A percentile compares a stretch with the other conserved stretches of the same genome.
phyloP scores from a whole-genome alignment of 208 protist genomes.

The Leishmania martiniquensis region DNA sequence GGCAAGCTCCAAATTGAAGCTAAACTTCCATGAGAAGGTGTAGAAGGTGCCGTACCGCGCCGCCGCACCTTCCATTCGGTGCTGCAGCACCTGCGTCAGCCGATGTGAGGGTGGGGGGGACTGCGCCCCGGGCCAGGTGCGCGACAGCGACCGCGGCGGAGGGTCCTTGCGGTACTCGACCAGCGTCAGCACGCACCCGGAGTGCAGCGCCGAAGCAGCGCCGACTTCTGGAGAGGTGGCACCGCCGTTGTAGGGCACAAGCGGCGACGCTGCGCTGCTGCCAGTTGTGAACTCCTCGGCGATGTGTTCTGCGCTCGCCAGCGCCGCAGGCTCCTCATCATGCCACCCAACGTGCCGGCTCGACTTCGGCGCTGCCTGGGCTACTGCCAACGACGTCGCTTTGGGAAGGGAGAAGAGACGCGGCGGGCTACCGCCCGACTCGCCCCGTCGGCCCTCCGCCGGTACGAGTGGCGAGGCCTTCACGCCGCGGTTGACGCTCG shows the following conservation, averaged over 20 bases:
- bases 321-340: constrained; percentile 3
- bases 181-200: constrained; percentile 27
- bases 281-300: neutral
- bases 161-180: constrained; percentile 28
- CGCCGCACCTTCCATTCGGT: constrained; percentile 25
- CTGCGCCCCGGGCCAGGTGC: constrained; percentile 19
- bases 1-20: constrained; percentile 62
- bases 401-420: too few relatives aligned
- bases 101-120: constrained; percentile 21
- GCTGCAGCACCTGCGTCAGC: constrained; percentile 36
- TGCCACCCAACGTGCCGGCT: constrained; percentile 31
- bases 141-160: constrained; percentile 24
- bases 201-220: constrained; percentile 6
- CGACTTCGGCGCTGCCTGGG: neutral
- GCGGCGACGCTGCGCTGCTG: neutral
- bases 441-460: neutral
- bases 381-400: neutral
- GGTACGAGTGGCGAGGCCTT: neutral
- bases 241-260: neutral
- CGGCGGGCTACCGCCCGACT: neutral
- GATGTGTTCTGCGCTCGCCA: neutral
- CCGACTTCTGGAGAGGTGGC: neutral
- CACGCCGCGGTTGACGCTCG: neutral
- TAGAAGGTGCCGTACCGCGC: constrained; percentile 44
- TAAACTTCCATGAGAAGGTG: constrained; percentile 88